Base-by-base conservation (phyloP, 257 asterid species). In the Ajuga chamaepitys region DNA sequence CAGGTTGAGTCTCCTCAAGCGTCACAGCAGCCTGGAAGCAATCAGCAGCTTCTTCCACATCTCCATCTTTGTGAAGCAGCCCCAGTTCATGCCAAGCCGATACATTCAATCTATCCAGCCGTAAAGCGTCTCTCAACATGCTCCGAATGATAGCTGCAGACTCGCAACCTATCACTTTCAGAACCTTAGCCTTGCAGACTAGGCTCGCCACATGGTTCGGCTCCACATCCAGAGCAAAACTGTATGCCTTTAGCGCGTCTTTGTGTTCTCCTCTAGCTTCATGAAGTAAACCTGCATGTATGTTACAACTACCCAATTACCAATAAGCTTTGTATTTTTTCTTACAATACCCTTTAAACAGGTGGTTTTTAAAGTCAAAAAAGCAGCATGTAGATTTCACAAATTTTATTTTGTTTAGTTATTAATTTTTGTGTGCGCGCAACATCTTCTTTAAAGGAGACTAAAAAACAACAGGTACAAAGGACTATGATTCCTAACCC, bases 11-110 rank as follows among this genome's bases (percentile, higher is more conserved):
- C 57, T 89, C 97, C 70, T 80, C 83, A 6, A 94, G 92, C 13
- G 73, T 21, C 1, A 67, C 44, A 66, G 95, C 97, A 35, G 95
- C 96, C 68, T 83, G 80, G 40, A 90, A 88, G 75, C 99, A 94
- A 26, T 89, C 97, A 12, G 82, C 91, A 58, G 83, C 95, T 55
- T 95, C 95, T 77, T 88, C 87, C 42, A 16, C 20, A 22, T 77
- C 82, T 41, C 57, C 83, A 11, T 83, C 95, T 69, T 83, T 86
- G 75, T 83, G 78, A 46, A 87, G 75, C 48, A 86, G 61, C 72
- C 99, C 97, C 3, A 94, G 94, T 69, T 90, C 83, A 68, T 80
- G 71, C 99, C 99, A 94, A 2, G 91, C 93, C 0, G 81, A 77
- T 25, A 76, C 74, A 38, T 86, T 86, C 76, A 59, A 84, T 72